Conservation (phyloP, 1,284 basidiomycete species). For the Trichosporon faecale region DNA sequence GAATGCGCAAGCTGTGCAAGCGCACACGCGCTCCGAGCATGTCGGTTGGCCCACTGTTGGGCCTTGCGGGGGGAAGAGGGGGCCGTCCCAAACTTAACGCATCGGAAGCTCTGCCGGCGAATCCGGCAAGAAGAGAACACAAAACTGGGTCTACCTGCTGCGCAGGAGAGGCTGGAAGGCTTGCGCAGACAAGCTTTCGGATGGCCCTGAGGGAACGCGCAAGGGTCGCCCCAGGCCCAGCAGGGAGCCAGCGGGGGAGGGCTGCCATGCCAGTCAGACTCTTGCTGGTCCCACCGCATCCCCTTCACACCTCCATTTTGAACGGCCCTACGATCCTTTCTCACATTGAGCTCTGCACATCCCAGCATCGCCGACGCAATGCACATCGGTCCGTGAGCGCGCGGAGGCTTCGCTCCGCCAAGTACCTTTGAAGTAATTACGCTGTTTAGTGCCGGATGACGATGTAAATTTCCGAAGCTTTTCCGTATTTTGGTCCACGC, state of each 20-base stretch:
- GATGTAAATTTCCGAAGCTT: not conserved
- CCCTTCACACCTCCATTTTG: too few relatives aligned
- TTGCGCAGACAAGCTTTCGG: not conserved
- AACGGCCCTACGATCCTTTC: too few relatives aligned
- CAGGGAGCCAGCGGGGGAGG: not conserved
- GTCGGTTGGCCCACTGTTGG: not conserved
- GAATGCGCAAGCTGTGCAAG: not conserved
- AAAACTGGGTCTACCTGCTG: too few relatives aligned
- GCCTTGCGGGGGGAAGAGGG: not conserved
- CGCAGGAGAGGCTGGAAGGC: not conserved
- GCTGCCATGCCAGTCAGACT: not conserved
- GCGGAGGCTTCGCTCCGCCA: too few relatives aligned
- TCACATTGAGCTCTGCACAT: too few relatives aligned
- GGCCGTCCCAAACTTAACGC: not conserved
- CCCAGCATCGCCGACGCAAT: too few relatives aligned
- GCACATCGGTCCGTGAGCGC: too few relatives aligned
- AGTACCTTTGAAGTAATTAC: not conserved
- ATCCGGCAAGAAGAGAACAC: not conserved
- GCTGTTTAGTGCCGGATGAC: not conserved
- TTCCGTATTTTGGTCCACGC: not conserved
- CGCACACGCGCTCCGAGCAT: not conserved
- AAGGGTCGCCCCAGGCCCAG: not conserved
- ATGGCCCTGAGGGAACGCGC: not conserved
- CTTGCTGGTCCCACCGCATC: too few relatives aligned
- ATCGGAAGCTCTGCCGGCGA: not conserved